Percentiles rank a stretch among this genome's conserved stretches.
phyloP scores from a whole-genome alignment of 352 stramenopile species.

The Lagenidium sp. region DNA sequence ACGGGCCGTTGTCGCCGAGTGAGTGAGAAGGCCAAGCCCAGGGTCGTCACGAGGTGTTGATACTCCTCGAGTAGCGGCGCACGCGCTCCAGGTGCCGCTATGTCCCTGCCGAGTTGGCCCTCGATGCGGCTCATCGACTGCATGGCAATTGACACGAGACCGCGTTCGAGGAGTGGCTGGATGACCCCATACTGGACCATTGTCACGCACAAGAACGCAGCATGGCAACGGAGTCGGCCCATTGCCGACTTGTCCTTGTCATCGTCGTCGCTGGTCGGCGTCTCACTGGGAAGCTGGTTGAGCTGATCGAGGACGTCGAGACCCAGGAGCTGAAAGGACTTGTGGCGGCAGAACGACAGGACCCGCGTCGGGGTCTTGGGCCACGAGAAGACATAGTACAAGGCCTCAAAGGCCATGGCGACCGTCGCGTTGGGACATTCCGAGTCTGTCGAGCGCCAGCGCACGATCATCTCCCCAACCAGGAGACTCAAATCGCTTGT shows the following conservation, averaged over 20 bases:
- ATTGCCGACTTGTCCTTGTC: no score
- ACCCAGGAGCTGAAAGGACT: not conserved
- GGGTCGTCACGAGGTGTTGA: conserved; percentile 3
- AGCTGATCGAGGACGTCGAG: not conserved
- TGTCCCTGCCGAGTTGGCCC: no score
- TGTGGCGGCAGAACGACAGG: conserved; percentile 3
- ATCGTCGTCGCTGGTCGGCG: no score
- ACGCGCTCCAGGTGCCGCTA: no score
- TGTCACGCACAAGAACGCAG: no score
- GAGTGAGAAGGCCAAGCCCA: not conserved
- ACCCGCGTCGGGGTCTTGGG: conserved; percentile 1
- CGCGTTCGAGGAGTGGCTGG: no score
- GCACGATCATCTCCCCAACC: conserved; percentile 1
- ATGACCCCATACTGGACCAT: no score
- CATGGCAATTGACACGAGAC: no score
- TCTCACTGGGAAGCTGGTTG: no score
- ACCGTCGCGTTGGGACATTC: not conserved
- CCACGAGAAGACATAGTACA: conserved; percentile 6
- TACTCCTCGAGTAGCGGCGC: no score
- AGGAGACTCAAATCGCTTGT: conserved; percentile 2
- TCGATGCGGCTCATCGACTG: no score
- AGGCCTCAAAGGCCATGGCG: not conserved
- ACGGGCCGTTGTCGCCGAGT: not conserved
- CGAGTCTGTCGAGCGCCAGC: not conserved
- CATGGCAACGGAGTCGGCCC: no score